A percentile compares a stretch with the other conserved stretches of the same genome.
These are phyloP conservation scores for Stygiomarasmius scandens DNA, from an alignment of 1,284 basidiomycete genomes.

Conservation along the genomic window DNA sequence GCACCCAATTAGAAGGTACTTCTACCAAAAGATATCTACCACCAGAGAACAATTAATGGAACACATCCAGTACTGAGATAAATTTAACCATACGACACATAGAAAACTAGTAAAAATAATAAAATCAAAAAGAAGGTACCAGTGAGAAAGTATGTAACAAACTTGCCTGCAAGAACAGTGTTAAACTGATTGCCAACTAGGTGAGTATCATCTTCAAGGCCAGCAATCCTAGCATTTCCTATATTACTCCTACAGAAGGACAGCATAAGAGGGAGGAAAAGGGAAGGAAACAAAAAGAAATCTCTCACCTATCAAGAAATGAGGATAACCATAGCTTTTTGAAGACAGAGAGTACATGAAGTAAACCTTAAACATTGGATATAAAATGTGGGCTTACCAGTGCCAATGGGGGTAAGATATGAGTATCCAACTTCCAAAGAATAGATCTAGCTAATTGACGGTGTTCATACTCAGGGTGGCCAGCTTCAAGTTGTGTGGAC, in stretches of 20 bases:
- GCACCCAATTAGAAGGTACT: too few species aligned
- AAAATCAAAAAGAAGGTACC: constrained; percentile 1
- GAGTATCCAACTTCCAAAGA: constrained; percentile 59
- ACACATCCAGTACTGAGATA: not conserved
- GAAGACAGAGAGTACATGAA: too few species aligned
- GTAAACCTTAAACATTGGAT: too few species aligned
- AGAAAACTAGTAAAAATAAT: constrained; percentile 64
- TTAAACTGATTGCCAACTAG: constrained; percentile 63
- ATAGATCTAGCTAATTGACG: constrained; percentile 45
- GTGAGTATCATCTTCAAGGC: constrained; percentile 52
- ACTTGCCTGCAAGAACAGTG: constrained; percentile 51
- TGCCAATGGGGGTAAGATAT: constrained; percentile 56
- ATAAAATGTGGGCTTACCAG: too few species aligned
- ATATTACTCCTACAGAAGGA: not conserved
- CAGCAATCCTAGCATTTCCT: constrained; percentile 51
- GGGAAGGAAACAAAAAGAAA: not conserved
- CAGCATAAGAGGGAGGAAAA: too few species aligned
- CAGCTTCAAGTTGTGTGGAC: constrained; percentile 8
- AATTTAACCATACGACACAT: constrained; percentile 49
- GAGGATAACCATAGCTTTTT: constrained; percentile 65
- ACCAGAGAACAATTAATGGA: not conserved
- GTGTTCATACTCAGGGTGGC: constrained; percentile 21
- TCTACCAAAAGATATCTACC: constrained; percentile 61
- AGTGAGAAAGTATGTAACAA: not conserved
- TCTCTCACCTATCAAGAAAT: constrained; percentile 57